phyloP scores from a whole-genome alignment of 1,284 basidiomycete genomes.

The Malassezia vespertilionis region DNA sequence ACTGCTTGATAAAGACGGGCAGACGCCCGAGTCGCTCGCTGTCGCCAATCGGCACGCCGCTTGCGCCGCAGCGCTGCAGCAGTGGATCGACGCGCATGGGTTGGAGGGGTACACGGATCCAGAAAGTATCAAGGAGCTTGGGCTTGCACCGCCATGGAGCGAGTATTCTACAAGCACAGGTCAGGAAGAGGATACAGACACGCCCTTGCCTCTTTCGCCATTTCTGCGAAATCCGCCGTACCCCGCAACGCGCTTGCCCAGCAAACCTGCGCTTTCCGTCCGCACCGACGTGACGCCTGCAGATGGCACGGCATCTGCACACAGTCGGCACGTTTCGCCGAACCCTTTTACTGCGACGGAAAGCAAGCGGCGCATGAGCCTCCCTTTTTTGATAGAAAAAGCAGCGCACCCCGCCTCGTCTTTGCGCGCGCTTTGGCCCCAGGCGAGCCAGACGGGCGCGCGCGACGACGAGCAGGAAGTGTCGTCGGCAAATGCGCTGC shows the following conservation, averaged over 20 bases:
- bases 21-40: slow-evolving; percentile 33
- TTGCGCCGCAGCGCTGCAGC: slow-evolving; percentile 26
- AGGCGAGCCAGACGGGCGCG: neutral
- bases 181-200: too few species aligned
- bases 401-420: slow-evolving; percentile 34
- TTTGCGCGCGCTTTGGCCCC: slow-evolving; percentile 23
- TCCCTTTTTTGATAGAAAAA: slow-evolving; percentile 36
- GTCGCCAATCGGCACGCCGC: slow-evolving; percentile 22
- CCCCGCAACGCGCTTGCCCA: neutral
- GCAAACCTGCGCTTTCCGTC: neutral
- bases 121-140: slow-evolving; percentile 8
- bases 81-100: slow-evolving; percentile 30
- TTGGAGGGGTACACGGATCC: slow-evolving; percentile 22
- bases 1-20: slow-evolving; percentile 27
- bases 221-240: too few species aligned
- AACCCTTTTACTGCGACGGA: slow-evolving; percentile 4
- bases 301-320: neutral
- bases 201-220: neutral
- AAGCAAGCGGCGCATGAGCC: slow-evolving; percentile 25
- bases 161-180: neutral
- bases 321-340: neutral
- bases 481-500: neutral
- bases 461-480: neutral
- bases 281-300: neutral
- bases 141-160: neutral